Evolutionary conservation across 495 filamentous ascomycete genomes (phyloP).

Genomic region (Neurospora sp.): DNA sequence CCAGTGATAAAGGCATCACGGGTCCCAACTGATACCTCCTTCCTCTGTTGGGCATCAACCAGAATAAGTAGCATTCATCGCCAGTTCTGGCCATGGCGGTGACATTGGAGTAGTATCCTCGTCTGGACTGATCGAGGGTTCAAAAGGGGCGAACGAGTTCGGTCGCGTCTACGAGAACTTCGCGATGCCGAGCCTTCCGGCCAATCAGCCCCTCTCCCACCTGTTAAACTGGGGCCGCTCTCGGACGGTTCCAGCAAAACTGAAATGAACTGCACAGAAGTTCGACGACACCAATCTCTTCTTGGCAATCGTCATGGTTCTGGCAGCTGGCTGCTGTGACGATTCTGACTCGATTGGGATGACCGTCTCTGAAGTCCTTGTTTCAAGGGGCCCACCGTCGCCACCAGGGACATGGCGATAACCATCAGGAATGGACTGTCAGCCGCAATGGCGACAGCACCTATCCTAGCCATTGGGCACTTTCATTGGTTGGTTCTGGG

Average conservation of each 20-base stretch:
- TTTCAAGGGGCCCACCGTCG: slow-evolving; percentile 10
- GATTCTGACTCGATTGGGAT: not conserved
- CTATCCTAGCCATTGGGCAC: not conserved
- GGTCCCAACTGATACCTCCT: not conserved
- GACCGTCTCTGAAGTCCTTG: not conserved
- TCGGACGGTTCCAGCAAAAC: not conserved
- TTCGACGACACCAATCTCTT: not conserved
- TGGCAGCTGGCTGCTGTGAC: not conserved
- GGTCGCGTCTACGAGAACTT: not conserved
- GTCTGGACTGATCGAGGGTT: not conserved
- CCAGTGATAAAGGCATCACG: not conserved
- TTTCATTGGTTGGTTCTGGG: not conserved
- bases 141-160: not conserved
- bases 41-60: not conserved
- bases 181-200: not conserved
- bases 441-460: not conserved
- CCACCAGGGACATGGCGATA: not conserved
- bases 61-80: not conserved
- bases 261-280: not conserved
- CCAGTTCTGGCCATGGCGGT: not conserved
- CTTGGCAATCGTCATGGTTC: not conserved
- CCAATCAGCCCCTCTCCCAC: not conserved
- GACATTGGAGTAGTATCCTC: not conserved
- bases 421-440: not conserved
- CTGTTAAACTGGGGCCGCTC: not conserved